Percentiles rank a stretch among this genome's conserved stretches.
Conservation (phyloP, 2,329 filamentous ascomycete genomes). For the Corniculantispora saksenae region DNA sequence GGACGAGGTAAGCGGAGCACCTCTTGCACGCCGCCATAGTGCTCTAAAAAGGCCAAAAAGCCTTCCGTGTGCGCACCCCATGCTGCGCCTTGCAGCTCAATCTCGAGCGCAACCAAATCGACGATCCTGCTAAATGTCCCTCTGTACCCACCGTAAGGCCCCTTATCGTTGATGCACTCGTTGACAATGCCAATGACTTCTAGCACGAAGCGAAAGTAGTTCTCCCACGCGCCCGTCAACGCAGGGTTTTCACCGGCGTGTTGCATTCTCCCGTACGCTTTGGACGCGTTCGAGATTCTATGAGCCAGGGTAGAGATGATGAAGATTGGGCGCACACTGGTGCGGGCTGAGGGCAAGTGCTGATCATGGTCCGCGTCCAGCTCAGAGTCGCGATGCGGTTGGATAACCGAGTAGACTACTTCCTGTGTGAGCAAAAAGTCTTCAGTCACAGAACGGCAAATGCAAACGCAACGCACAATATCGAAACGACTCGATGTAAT, state of each 20-base stretch:
- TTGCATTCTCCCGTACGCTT: not conserved
- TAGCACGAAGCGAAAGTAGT: not conserved
- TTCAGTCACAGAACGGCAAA: not conserved
- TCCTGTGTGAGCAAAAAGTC: not conserved
- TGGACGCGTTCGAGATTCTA: not conserved
- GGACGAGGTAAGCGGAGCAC: not conserved
- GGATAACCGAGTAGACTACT: not conserved
- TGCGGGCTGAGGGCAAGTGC: not conserved
- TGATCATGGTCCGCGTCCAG: not conserved
- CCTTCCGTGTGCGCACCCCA: slow-evolving; percentile 3
- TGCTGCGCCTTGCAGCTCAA: not conserved
- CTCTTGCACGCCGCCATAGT: not conserved
- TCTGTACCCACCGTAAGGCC: not conserved
- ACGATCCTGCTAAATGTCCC: not conserved
- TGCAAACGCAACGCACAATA: not conserved
- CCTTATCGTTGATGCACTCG: not conserved
- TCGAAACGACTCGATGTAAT: not conserved
- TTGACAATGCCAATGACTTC: not conserved
- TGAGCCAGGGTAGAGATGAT: not conserved
- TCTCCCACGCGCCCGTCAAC: not conserved
- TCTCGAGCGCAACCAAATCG: not conserved
- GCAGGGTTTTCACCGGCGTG: not conserved
- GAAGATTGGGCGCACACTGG: slow-evolving; percentile 1
- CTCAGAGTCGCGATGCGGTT: not conserved
- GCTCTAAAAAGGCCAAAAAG: not conserved